Base-by-base conservation (phyloP, 116 monocot species). In the Phalaenopsis hybrid region DNA sequence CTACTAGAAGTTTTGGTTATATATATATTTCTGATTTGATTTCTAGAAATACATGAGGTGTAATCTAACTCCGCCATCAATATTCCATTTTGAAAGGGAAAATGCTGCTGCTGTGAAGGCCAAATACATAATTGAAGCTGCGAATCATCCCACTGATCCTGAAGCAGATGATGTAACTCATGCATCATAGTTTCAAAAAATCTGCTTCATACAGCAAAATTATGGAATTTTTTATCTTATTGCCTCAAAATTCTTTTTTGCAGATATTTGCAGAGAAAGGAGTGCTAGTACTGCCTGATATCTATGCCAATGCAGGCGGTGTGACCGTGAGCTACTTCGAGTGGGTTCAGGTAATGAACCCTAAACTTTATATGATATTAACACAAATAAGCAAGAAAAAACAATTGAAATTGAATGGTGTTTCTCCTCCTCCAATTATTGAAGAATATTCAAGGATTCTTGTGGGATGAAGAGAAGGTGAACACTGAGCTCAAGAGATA, bases 391-490 rank as follows among this genome's bases (percentile, higher is more conserved):
- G 8, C 5, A 46, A 75, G 9, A 75, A 46, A 31, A 13, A 46
- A 46, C 13, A 75, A 48, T 46, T 75, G 13, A 23, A 75, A 72
- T 72, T 41, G 5, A 41, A 72, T 16, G 37, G 41, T 46, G 9
- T 18, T 75, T 75, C 9, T 28, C 4, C 15, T 21, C 78, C 28
- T 74, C 23, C 20, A 1, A 28, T 75, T 78, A 76, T 11, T 75
- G 78, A 61, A 93, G 93, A 93, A 93, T 78, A 93, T 93, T 44
- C 93, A 91, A 89, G 93, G 93, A 20, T 93, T 93, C 80, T 88
- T 91, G 93, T 93, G 93, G 93, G 91, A 86, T 48, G 89, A 94
- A 78, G 92, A 92, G 11, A 92, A 92, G 86, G 94, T 94, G 49
- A 94, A 94, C 67, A 34, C 46, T 41, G 94, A 94, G 87, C 90